Conservation (phyloP, 2,329 filamentous ascomycete genomes). For the Colletotrichum theobromicola region DNA sequence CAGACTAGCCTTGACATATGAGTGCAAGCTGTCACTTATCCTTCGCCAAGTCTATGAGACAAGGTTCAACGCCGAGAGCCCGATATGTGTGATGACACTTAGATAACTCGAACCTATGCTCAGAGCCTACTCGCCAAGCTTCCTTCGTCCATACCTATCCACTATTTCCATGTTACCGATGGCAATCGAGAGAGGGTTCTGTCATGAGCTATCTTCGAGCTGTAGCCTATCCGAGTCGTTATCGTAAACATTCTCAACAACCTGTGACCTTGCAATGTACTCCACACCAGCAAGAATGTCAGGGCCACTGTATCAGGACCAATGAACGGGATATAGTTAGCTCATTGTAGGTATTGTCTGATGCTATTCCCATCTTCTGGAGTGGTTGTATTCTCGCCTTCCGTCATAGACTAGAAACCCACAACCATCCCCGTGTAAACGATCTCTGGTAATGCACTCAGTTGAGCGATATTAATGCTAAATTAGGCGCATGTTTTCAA, state of each 20-base stretch:
- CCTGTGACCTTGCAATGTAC: not conserved
- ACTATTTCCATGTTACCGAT: not conserved
- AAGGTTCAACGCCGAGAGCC: not conserved
- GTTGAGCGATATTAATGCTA: not conserved
- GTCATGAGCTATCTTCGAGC: not conserved
- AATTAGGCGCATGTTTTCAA: not conserved
- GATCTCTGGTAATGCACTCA: not conserved
- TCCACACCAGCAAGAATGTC: not conserved
- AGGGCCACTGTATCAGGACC: not conserved
- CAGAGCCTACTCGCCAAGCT: not conserved
- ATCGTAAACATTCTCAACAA: not conserved
- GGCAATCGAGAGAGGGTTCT: not conserved
- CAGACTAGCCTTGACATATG: accelerated
- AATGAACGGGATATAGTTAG: not conserved
- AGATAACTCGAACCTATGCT: not conserved
- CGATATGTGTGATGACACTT: not conserved
- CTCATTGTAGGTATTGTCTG: not conserved
- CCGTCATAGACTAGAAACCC: not conserved
- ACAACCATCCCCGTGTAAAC: not conserved
- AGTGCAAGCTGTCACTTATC: not conserved
- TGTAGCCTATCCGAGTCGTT: not conserved
- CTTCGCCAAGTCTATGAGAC: not conserved
- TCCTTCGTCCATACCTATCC: not conserved
- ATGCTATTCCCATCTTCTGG: not conserved
- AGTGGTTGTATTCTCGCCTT: not conserved